Evolutionary conservation across 495 filamentous ascomycete genomes (phyloP), one percentile per base, ranked within the genome.

Genomic region (Hypomontagnella submonticulosa): DNA sequence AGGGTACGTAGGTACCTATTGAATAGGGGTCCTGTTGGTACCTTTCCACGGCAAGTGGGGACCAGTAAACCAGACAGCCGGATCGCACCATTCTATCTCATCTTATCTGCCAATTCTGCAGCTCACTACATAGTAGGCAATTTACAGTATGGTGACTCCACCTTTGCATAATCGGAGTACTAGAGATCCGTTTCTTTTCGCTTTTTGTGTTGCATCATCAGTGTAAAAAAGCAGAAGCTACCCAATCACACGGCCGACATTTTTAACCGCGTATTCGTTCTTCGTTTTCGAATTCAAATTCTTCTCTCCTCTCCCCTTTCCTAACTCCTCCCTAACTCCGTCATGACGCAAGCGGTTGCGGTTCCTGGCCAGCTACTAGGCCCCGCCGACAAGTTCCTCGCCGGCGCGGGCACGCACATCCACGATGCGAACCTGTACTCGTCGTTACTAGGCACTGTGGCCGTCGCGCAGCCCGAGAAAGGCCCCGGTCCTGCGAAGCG

Each of bases 331-430:
- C 1, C 9, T 18, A 32, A 30, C 38, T 38, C 18, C 30, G 42
- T 23, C 30, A 64, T 69, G 71, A 58, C 62, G 51, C 68, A 69
- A 16, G 43, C 60, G 7, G 54, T 80, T 19, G 85, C 83, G 23
- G 76, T 87, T 43, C 92, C 93, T 37, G 94, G 94, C 73, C 91
- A 94, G 76, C 81, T 85, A 47, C 85, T 98, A 16, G 93, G 89
- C 15, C 76, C 90, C 10, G 73, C 82, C 15, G 76, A 86, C 30
- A 80, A 83, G 57, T 92, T 88, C 75, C 69, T 76, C 42, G 84
- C 90, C 43, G 93, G 94, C 8, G 81, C 91, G 1, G 94, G 94
- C 43, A 96, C 91, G 2, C 91, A 97, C 75, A 81, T 94, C 68
- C 82, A 92, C 73, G 75, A 87, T 59, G 76, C 84, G 57, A 82